phyloP scores from a whole-genome alignment of 1,139 yeast species.

The Yamadazyma friedrichii region DNA sequence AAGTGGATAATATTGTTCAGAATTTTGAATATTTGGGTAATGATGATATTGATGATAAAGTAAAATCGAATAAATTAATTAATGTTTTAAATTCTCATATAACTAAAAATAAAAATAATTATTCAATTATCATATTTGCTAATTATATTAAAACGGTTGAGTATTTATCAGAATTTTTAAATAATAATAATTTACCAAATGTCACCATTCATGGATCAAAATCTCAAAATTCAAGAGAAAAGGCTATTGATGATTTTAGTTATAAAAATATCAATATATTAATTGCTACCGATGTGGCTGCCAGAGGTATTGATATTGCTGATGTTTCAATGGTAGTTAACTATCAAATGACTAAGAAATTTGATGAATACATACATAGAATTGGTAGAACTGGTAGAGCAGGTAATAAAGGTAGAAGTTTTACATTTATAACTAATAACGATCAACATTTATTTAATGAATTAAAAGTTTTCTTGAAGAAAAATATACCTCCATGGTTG shows the following conservation, averaged over 20 bases:
- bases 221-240: conserved; percentile 83
- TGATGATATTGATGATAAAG: conserved; percentile 20
- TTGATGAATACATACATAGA: conserved; percentile 87
- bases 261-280: conserved; percentile 61
- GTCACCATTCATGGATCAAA: conserved; percentile 84
- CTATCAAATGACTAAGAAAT: conserved; percentile 73
- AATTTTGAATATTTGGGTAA: conserved; percentile 50
- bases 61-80: conserved; percentile 24
- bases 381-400: conserved; percentile 98
- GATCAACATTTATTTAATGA: conserved; percentile 56
- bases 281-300: conserved; percentile 95
- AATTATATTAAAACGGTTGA: conserved; percentile 78
- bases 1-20: conserved; percentile 69
- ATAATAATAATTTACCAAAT: conserved; percentile 38
- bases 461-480: conserved; percentile 49
- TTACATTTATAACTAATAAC: conserved; percentile 63
- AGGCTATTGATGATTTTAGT: conserved; percentile 65
- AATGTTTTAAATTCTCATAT: conserved; percentile 22
- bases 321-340: conserved; percentile 82
- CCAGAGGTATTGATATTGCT: conserved; percentile 92
- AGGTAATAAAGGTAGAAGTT: conserved; percentile 73
- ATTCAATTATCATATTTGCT: conserved; percentile 77
- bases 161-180: conserved; percentile 50
- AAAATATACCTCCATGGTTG: conserved; percentile 55
- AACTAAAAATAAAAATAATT: conserved; percentile 11